These are phyloP conservation scores for Tricholoma saponaceum DNA, from an alignment of 768 basidiomycete genomes.

Conservation along the genomic window DNA sequence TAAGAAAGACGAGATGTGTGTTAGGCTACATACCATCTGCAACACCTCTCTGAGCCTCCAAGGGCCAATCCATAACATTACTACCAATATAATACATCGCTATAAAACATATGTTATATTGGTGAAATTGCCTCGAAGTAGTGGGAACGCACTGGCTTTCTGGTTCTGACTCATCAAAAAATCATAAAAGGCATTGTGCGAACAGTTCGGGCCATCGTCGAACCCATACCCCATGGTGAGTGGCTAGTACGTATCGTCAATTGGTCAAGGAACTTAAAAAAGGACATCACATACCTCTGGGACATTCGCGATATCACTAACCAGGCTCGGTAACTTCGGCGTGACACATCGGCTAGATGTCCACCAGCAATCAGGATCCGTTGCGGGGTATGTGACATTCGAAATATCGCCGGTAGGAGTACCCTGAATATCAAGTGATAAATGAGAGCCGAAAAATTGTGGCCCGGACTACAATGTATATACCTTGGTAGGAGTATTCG, in stretches of 20 bases:
- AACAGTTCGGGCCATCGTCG: slow-evolving; percentile 64
- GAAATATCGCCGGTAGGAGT: slow-evolving; percentile 26
- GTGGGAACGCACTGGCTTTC: slow-evolving; percentile 49
- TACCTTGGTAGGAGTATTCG: slow-evolving; percentile 46
- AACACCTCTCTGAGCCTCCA: slow-evolving; percentile 50
- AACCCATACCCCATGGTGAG: slow-evolving; percentile 55
- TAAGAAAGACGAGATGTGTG: background rate
- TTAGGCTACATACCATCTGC: slow-evolving; percentile 36
- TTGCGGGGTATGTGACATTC: slow-evolving; percentile 28
- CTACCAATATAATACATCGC: slow-evolving; percentile 64
- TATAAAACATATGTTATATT: slow-evolving; percentile 15
- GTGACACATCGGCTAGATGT: slow-evolving; percentile 36
- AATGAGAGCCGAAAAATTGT: background rate
- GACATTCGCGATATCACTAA: slow-evolving; percentile 38
- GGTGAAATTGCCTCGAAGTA: background rate
- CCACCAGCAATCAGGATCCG: slow-evolving; percentile 57
- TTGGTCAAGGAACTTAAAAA: background rate
- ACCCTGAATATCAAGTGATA: slow-evolving; percentile 10
- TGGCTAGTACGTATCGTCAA: slow-evolving; percentile 31
- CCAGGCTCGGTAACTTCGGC: slow-evolving; percentile 42
- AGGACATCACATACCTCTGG: slow-evolving; percentile 38
- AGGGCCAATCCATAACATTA: slow-evolving; percentile 52
- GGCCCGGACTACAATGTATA: background rate
- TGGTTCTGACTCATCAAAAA: slow-evolving; percentile 48
- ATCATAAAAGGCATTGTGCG: slow-evolving; percentile 60